Evolutionary conservation across 306 rosid genomes (phyloP).

Genomic region (Hippophae gyantsensis): DNA sequence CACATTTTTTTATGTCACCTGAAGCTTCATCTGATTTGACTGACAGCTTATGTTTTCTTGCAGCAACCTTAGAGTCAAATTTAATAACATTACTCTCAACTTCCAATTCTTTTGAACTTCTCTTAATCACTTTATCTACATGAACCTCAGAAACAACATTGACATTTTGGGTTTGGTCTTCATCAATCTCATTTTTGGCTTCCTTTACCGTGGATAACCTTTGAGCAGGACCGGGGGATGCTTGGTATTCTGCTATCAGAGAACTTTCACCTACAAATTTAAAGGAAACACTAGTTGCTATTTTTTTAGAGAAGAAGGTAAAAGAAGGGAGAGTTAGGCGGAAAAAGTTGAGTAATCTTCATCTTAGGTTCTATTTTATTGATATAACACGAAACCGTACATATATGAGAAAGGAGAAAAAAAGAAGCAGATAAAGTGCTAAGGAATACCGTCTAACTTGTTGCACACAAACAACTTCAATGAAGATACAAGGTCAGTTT

Average conservation of each 20-base stretch:
- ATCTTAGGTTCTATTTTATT: constrained; percentile 1
- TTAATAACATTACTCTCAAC: constrained; percentile 28
- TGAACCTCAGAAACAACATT: constrained; percentile 26
- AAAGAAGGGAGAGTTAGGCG: not conserved
- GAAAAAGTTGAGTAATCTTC: not conserved
- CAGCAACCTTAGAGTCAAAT: constrained; percentile 7
- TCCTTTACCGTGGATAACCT: constrained; percentile 21
- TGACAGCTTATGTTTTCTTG: constrained; percentile 37
- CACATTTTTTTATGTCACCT: constrained; percentile 35
- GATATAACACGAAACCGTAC: not conserved
- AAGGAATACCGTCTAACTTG: constrained; percentile 38
- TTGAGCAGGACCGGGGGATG: constrained; percentile 24
- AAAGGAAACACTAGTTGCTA: constrained; percentile 17
- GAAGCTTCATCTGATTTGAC: constrained; percentile 35
- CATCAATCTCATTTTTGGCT: constrained; percentile 21
- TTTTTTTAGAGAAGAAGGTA: not conserved
- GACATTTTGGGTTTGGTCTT: constrained; percentile 27
- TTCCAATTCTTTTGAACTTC: constrained; percentile 33
- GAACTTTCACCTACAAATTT: constrained; percentile 44
- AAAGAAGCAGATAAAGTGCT: not conserved
- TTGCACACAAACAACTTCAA: constrained; percentile 54
- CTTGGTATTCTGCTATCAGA: constrained; percentile 26
- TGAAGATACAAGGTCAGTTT: constrained; percentile 66
- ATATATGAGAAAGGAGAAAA: not conserved
- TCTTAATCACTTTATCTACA: constrained; percentile 30